phyloP scores from a whole-genome alignment of 75 land plant genomes.

The Selaginella moellendorffii region DNA sequence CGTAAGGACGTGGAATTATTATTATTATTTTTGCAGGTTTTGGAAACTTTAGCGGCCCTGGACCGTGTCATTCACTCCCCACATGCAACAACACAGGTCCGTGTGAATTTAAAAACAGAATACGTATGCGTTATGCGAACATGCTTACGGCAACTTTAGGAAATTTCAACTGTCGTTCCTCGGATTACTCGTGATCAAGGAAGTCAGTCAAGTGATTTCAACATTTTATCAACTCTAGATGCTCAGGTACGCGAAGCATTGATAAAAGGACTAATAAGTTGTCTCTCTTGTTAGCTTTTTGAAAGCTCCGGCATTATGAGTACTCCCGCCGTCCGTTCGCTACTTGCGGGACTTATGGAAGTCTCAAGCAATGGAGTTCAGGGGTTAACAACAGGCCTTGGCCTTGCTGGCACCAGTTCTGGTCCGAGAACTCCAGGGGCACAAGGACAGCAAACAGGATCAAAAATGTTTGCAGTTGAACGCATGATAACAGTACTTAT shows the following conservation, averaged over 20 bases:
- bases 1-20: too few relatives aligned
- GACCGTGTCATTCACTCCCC: constrained; percentile 93
- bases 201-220: constrained; percentile 73
- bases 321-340: constrained; percentile 62
- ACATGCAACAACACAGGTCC: constrained; percentile 87
- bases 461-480: constrained; percentile 71
- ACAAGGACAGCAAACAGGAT: constrained; percentile 6
- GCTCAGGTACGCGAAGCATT: constrained; percentile 50
- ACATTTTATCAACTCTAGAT: constrained; percentile 77
- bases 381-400: constrained; percentile 30
- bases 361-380: constrained; percentile 45
- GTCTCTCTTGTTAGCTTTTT: constrained; percentile 40
- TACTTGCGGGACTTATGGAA: constrained; percentile 61
- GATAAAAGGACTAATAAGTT: not conserved
- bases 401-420: constrained; percentile 24
- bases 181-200: constrained; percentile 58
- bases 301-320: constrained; percentile 89
- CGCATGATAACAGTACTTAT: constrained; percentile 67
- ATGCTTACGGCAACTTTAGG: too few relatives aligned
- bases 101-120: too few relatives aligned
- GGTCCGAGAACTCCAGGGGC: constrained; percentile 10
- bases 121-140: too few relatives aligned
- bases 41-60: constrained; percentile 83
- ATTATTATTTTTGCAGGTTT: constrained; percentile 33
- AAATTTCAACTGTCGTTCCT: constrained; percentile 53